phyloP scores from a whole-genome alignment of 768 basidiomycete genomes.

The Boletus pseudopeckii region DNA sequence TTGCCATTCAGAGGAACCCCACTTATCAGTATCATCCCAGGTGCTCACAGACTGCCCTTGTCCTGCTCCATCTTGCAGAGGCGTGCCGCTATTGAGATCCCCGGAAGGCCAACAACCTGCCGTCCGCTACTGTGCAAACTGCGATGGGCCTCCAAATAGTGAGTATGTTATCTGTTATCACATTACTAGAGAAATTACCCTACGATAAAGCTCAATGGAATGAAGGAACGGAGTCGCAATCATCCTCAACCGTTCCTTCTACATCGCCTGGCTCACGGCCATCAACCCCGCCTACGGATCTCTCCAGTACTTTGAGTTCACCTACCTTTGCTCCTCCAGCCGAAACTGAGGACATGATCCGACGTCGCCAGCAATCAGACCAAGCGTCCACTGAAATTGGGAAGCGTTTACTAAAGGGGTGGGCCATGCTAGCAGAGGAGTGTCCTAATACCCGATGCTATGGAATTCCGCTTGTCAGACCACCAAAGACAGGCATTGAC shows the following conservation, averaged over 20 bases:
- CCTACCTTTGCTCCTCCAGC: slow-evolving; percentile 61
- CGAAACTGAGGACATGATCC: slow-evolving; percentile 62
- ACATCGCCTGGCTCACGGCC: slow-evolving; percentile 54
- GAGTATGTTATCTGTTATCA: slow-evolving; percentile 15
- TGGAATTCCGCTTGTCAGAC: slow-evolving; percentile 81
- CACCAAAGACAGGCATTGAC: slow-evolving; percentile 58
- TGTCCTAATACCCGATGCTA: slow-evolving; percentile 68
- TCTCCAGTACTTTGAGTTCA: slow-evolving; percentile 58
- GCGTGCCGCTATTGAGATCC: slow-evolving; percentile 71
- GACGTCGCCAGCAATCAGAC: slow-evolving; percentile 79
- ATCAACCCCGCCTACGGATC: slow-evolving; percentile 77
- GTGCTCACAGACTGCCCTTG: slow-evolving; percentile 67
- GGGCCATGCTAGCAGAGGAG: slow-evolving; percentile 89
- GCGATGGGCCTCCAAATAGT: slow-evolving; percentile 43
- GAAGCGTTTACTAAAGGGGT: slow-evolving; percentile 71
- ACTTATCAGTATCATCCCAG: slow-evolving; percentile 31
- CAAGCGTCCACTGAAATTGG: slow-evolving; percentile 77
- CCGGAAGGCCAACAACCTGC: slow-evolving; percentile 48
- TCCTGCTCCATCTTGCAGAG: slow-evolving; percentile 47
- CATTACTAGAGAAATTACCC: slow-evolving; percentile 1
- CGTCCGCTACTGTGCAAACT: slow-evolving; percentile 60
- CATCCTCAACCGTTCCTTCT: slow-evolving; percentile 43
- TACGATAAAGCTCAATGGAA: slow-evolving; percentile 12
- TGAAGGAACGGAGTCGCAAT: slow-evolving; percentile 29
- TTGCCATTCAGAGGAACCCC: neutral